phyloP scores from a whole-genome alignment of 352 stramenopile species.

The Phytophthora macrochlamydospora region DNA sequence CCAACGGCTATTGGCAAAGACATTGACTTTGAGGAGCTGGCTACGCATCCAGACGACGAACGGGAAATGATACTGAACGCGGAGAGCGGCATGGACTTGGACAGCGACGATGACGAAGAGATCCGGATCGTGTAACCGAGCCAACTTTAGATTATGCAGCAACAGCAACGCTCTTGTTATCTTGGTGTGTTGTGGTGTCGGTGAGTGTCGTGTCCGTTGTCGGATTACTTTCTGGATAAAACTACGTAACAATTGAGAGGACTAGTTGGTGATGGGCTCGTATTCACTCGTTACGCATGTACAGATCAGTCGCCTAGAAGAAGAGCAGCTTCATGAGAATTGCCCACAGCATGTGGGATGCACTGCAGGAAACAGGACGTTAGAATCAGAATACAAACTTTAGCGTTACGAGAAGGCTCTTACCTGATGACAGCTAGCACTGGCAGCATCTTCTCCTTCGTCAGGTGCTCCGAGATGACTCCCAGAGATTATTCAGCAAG shows the following conservation, averaged over 20 bases:
- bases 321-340: slow-evolving; percentile 89
- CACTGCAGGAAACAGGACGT: slow-evolving; percentile 32
- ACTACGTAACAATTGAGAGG: no score
- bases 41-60: slow-evolving; percentile 43
- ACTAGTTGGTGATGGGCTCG: background rate
- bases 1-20: slow-evolving; percentile 53
- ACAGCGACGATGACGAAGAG: slow-evolving; percentile 41
- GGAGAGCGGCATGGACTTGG: slow-evolving; percentile 43
- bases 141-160: slow-evolving; percentile 10
- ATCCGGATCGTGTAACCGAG: slow-evolving; percentile 37
- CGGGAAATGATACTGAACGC: slow-evolving; percentile 58
- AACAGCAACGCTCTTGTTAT: slow-evolving; percentile 1
- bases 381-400: no score
- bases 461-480: slow-evolving; percentile 76
- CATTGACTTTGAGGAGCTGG: slow-evolving; percentile 66
- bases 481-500: slow-evolving; percentile 80
- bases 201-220: slow-evolving; percentile 25
- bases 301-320: slow-evolving; percentile 52
- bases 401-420: background rate
- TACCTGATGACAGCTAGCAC: slow-evolving; percentile 85
- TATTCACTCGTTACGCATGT: slow-evolving; percentile 26
- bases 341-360: slow-evolving; percentile 81
- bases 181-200: slow-evolving; percentile 17
- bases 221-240: slow-evolving; percentile 5
- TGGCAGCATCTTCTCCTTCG: slow-evolving; percentile 89